Base-by-base conservation (phyloP, 768 basidiomycete genomes). In the Hysterangium stoloniferum region DNA sequence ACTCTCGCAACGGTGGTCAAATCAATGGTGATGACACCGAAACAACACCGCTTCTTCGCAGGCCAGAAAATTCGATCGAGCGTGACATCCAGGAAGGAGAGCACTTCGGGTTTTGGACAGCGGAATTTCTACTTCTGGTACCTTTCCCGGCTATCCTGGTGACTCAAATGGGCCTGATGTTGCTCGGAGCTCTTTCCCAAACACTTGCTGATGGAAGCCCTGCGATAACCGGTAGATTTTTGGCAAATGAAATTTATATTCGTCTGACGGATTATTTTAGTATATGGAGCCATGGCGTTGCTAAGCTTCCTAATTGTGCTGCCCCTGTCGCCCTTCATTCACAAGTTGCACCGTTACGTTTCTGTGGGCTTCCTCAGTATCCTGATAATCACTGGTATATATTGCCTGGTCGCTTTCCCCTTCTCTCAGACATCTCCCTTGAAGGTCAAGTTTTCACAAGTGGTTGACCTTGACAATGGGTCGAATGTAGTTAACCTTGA, bases 401-500 rank as follows among this genome's bases (percentile, higher is more conserved):
- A 72, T 57, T 61, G 66, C 45, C 69, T 72, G 61, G 50, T 72
- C 5, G 67, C 62, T 6, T 79, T 80, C 65, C 86, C 86, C 0
- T 89, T 90, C 68, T 75, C 76, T 13, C 64, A 69, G 34, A 62
- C 73, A 19, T 62, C 74, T 4, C 86, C 85, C 0, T 65, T 88
- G 58, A 87, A 86, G 55, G 64, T 87, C 1, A 86, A 72, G 64
- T 90, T 88, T 71, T 71, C 72, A 43, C 87, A 89, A 60, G 68
- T 60, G 1, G 67, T 86, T 5, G 67, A 73, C 42, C 63, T 86
- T 33, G 56, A 59, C 27, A 52, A 52, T 9, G 62, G 64, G 11
- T 49, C 53, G 20, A 57, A 66, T 27, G 51, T 58, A 22, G 61
- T 60, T 29, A 45, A 56, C 13, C 54, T 62, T 35, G 72, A 68